phyloP scores from a whole-genome alignment of 495 filamentous ascomycete genomes.

The Pyrenopolyporus hunteri region DNA sequence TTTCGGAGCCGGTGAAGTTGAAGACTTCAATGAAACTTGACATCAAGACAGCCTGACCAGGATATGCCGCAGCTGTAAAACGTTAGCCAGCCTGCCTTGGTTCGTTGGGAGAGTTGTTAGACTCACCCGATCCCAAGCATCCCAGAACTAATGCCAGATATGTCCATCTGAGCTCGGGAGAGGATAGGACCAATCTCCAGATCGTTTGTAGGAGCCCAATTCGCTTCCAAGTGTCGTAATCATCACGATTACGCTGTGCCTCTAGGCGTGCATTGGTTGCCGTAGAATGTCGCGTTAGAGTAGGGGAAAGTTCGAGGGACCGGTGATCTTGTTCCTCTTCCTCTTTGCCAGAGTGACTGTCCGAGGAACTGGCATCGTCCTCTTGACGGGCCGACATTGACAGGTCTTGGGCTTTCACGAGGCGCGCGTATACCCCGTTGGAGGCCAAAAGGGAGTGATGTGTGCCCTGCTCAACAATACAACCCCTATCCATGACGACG shows the following conservation, averaged over 20 bases:
- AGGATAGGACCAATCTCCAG: background rate
- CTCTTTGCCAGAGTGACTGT: too few species aligned
- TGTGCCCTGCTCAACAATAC: slow-evolving; percentile 69
- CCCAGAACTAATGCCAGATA: background rate
- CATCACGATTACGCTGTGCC: background rate
- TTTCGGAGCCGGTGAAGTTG: background rate
- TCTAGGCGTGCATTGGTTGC: background rate
- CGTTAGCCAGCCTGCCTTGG: background rate
- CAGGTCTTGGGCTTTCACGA: slow-evolving; percentile 56
- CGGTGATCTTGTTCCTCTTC: too few species aligned
- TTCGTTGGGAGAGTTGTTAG: background rate
- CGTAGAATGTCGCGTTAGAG: background rate
- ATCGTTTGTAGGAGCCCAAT: background rate
- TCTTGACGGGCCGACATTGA: background rate
- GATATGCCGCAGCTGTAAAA: background rate
- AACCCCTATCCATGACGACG: slow-evolving; percentile 66
- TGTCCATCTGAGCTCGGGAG: background rate
- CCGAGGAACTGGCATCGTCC: background rate
- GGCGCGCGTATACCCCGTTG: slow-evolving; percentile 58
- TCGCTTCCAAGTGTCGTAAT: background rate
- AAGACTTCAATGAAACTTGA: background rate
- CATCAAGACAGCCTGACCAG: background rate
- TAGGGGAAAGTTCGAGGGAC: too few species aligned
- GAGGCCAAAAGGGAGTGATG: slow-evolving; percentile 67
- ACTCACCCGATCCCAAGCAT: background rate